A percentile compares a stretch with the other conserved stretches of the same genome.
phyloP scores from a whole-genome alignment of 1,284 basidiomycete species.

The Apiotrichum porosum region DNA sequence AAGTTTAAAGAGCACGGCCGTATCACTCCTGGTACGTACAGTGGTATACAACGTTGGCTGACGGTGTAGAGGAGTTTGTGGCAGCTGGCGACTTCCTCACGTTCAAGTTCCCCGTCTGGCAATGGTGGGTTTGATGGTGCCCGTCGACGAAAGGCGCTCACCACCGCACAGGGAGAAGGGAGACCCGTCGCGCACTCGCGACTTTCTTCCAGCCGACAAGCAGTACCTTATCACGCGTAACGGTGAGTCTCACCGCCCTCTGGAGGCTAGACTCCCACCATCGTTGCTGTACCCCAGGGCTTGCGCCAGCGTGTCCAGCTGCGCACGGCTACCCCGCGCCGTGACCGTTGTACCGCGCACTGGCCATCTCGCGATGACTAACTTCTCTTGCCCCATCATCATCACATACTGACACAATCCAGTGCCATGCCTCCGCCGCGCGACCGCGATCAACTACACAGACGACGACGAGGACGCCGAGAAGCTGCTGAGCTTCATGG shows the following conservation, averaged over 20 bases:
- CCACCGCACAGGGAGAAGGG: slow-evolving; percentile 69
- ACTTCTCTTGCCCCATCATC: not conserved
- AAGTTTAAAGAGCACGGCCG: slow-evolving; percentile 99
- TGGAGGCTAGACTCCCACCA: no score
- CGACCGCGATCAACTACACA: slow-evolving; percentile 85
- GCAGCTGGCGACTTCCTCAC: slow-evolving; percentile 89
- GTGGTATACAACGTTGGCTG: slow-evolving; percentile 2
- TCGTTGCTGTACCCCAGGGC: no score
- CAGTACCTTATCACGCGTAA: slow-evolving; percentile 93
- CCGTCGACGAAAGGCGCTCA: not conserved
- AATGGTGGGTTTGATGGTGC: slow-evolving; percentile 59
- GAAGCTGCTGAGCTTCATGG: slow-evolving; percentile 61
- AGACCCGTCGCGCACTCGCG: slow-evolving; percentile 73
- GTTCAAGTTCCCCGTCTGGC: slow-evolving; percentile 95
- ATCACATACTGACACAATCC: not conserved
- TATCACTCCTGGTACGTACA: slow-evolving; percentile 74
- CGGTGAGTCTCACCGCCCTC: slow-evolving; percentile 42
- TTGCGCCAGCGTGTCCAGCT: no score
- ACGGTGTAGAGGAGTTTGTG: slow-evolving; percentile 78
- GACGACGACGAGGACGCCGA: slow-evolving; percentile 93
- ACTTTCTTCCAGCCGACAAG: slow-evolving; percentile 89
- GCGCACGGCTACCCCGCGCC: not conserved
- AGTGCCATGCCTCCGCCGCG: slow-evolving; percentile 87
- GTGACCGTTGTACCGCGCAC: no score
- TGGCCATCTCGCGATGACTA: not conserved